phyloP scores from a whole-genome alignment of 2,329 filamentous ascomycete genomes.

The Cryphonectria nitschkei region DNA sequence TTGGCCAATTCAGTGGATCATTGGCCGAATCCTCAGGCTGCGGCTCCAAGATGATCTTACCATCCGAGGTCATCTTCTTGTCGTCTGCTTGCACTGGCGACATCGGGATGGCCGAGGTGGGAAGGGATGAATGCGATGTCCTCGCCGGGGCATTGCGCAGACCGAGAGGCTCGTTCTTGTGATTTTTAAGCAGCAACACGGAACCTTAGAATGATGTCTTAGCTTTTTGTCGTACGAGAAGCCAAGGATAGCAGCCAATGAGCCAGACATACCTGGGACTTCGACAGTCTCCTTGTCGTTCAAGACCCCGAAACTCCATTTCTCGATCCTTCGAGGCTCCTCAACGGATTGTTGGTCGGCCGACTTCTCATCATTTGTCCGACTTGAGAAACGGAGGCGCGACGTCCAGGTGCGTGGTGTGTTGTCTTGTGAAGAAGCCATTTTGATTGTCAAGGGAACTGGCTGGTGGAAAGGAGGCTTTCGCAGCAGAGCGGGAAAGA shows the following conservation, averaged over 20 bases:
- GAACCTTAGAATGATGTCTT: constrained; percentile 49
- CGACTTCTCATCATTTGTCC: neutral
- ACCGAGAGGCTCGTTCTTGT: constrained; percentile 63
- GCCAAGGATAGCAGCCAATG: neutral
- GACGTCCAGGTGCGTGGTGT: constrained; percentile 10
- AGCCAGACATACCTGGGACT: constrained; percentile 70
- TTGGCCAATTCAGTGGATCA: constrained; percentile 90
- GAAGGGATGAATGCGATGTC: constrained; percentile 62
- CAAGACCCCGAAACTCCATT: constrained; percentile 76
- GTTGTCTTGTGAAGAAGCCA: constrained; percentile 15
- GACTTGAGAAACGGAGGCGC: constrained; percentile 17
- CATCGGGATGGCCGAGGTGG: constrained; percentile 42
- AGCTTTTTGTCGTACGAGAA: too few relatives aligned
- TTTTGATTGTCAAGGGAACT: neutral
- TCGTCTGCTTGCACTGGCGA: constrained; percentile 36
- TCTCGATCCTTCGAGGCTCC: constrained; percentile 34
- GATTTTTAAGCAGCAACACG: constrained; percentile 57
- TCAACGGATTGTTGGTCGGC: constrained; percentile 15
- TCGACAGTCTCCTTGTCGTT: constrained; percentile 82
- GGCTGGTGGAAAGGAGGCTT: neutral
- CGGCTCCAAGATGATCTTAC: constrained; percentile 83
- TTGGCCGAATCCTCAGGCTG: constrained; percentile 91
- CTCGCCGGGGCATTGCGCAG: constrained; percentile 60
- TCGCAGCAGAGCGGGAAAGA: too few relatives aligned
- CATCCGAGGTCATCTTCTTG: constrained; percentile 75